Evolutionary conservation across 768 basidiomycete genomes (phyloP).

Genomic region (Vararia minispora): DNA sequence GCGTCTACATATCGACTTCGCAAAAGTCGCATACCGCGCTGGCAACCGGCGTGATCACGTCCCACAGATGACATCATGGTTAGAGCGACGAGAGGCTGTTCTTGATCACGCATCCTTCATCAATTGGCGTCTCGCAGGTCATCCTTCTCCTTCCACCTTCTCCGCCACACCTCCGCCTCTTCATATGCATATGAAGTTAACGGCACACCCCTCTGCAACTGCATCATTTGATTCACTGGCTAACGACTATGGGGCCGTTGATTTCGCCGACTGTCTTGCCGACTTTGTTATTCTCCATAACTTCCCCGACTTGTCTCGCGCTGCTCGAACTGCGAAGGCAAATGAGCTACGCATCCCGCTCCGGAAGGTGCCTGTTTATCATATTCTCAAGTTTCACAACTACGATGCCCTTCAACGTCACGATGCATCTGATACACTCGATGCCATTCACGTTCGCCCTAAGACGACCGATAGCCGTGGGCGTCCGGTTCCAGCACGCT

Average conservation of each 20-base stretch:
- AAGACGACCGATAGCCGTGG: constrained; percentile 11
- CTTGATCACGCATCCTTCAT: background rate
- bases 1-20: constrained; percentile 21
- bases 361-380: constrained; percentile 19
- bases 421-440: constrained; percentile 12
- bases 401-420: too few species aligned
- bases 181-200: background rate
- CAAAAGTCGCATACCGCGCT: constrained; percentile 22
- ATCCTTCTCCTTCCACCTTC: background rate
- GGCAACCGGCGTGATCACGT: constrained; percentile 20
- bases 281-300: constrained; percentile 16
- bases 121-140: background rate
- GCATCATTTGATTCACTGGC: background rate
- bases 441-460: constrained; percentile 23
- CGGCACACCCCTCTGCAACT: background rate
- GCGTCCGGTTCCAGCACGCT: constrained; percentile 16
- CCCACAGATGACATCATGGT: constrained; percentile 21
- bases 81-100: constrained; percentile 17
- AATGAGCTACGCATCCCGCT: constrained; percentile 16
- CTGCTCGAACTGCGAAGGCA: constrained; percentile 12
- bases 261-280: background rate
- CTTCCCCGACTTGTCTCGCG: constrained; percentile 10
- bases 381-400: constrained; percentile 19
- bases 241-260: background rate
- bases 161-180: too few species aligned